A percentile compares a stretch with the other conserved stretches of the same genome.
Conservation (phyloP, 139 green algal species). For the Coccomyxa sp. region DNA sequence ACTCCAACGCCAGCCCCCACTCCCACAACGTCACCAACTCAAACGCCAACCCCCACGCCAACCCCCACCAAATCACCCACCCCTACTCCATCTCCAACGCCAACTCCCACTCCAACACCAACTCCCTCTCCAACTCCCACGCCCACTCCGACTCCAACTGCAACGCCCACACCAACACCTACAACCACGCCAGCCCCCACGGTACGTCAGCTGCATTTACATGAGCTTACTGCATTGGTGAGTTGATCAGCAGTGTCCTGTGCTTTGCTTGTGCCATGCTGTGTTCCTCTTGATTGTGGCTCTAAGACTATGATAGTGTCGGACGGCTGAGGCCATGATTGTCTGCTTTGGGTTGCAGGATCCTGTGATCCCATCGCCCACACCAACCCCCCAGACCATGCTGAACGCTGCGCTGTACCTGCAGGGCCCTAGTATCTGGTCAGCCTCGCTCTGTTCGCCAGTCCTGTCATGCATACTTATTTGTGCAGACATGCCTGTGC, state of each 20-base stretch:
- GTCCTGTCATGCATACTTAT: neutral
- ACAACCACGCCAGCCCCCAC: neutral
- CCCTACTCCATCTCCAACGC: neutral
- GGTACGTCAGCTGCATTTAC: neutral
- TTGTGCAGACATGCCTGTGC: neutral
- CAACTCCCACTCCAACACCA: neutral
- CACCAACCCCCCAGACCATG: neutral
- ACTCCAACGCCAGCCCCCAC: neutral
- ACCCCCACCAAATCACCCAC: constrained; percentile 2
- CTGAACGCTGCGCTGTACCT: neutral
- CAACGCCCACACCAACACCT: neutral
- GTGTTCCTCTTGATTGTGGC: no score
- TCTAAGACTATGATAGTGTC: neutral
- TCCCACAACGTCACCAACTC: neutral
- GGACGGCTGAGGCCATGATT: neutral
- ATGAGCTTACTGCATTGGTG: neutral
- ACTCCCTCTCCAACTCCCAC: neutral
- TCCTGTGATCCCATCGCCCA: neutral
- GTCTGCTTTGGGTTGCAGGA: neutral
- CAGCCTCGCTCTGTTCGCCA: neutral
- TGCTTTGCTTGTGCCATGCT: neutral
- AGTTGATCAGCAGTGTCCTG: neutral
- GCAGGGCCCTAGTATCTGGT: neutral
- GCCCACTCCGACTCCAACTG: neutral
- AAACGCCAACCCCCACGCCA: neutral